phyloP scores from a whole-genome alignment of 805 yeast species.

The Ogataea neopini region DNA sequence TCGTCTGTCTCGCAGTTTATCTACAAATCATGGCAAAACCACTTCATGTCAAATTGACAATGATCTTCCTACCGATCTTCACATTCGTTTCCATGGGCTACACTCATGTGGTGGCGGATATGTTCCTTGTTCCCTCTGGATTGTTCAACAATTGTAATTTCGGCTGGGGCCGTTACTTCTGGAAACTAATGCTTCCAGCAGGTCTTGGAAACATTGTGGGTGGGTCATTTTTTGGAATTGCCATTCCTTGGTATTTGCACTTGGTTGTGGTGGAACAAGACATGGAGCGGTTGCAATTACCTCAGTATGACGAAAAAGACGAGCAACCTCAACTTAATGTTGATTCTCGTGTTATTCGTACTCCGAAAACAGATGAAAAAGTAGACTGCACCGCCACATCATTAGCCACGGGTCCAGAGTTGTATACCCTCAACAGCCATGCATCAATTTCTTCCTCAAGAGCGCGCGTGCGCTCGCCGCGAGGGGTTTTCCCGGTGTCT shows the following conservation, averaged over 20 bases:
- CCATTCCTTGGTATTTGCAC: slow-evolving; percentile 74
- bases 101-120: slow-evolving; percentile 81
- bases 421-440: background rate
- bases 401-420: background rate
- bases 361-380: slow-evolving; percentile 16
- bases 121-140: slow-evolving; percentile 68
- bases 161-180: slow-evolving; percentile 62
- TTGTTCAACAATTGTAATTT: slow-evolving; percentile 65
- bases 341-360: slow-evolving; percentile 77
- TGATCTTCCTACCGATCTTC: slow-evolving; percentile 68
- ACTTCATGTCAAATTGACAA: slow-evolving; percentile 65
- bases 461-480: slow-evolving; percentile 51
- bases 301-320: slow-evolving; percentile 69
- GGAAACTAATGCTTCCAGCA: slow-evolving; percentile 74
- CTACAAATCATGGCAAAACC: slow-evolving; percentile 80
- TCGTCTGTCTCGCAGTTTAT: slow-evolving; percentile 73
- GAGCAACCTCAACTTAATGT: slow-evolving; percentile 77
- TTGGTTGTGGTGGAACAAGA: slow-evolving; percentile 72
- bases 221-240: slow-evolving; percentile 65
- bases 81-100: slow-evolving; percentile 79
- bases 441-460: background rate
- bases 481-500: slow-evolving; percentile 75
- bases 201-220: slow-evolving; percentile 77
- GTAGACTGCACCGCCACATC: slow-evolving; percentile 1
- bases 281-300: slow-evolving; percentile 59